Evolutionary conservation across 2,329 filamentous ascomycete species (phyloP), one percentile per base, ranked within the genome.

Genomic region (Xylaria sp.): DNA sequence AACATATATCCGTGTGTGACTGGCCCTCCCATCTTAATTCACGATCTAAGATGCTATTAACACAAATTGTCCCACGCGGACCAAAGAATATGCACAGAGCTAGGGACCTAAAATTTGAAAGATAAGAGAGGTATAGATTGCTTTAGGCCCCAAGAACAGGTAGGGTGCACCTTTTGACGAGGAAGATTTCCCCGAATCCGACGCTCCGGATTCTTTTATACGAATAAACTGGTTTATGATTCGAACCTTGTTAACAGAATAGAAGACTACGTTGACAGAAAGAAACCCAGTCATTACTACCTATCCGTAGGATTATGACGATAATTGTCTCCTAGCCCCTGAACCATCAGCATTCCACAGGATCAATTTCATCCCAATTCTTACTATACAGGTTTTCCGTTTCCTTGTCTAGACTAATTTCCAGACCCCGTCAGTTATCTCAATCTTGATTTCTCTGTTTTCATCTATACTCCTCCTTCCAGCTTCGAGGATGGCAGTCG

Each of bases 401-500:
- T 38, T 4, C 33, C 45, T 36, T 17, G 15, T n/a, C 20, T 69
- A 87, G 47, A 84, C 79, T 77, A 96, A 79, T 73, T 84, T 88
- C 93, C 92, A 96, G 31, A 81, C 78, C 0, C 86, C 90, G 64
- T 87, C 85, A 73, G 87, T 83, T 69, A 89, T 82, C 72, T 87
- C 83, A 73, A 97, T 96, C 77, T 89, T 88, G 31, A 97, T 87
- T 66, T 92, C 87, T 63, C 94, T 84, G 63, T 87, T 86, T 84
- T 97, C 92, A 77, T 97, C 94, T 74, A 97, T 86, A 77, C 92
- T 95, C 75, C 89, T 85, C 71, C 94, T 84, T 0, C 95, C 94
- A 1, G 94, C 94, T 80, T 97, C 91, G 63, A 97, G 83, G 70
- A 97, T 97, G 0, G 94, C 94, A 9, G 93, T 96, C 0, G 94